Percentiles rank a stretch among this genome's conserved stretches.
Evolutionary conservation across 2,329 filamentous ascomycete genomes (phyloP).

Genomic region (Clarireedia monteithiana): DNA sequence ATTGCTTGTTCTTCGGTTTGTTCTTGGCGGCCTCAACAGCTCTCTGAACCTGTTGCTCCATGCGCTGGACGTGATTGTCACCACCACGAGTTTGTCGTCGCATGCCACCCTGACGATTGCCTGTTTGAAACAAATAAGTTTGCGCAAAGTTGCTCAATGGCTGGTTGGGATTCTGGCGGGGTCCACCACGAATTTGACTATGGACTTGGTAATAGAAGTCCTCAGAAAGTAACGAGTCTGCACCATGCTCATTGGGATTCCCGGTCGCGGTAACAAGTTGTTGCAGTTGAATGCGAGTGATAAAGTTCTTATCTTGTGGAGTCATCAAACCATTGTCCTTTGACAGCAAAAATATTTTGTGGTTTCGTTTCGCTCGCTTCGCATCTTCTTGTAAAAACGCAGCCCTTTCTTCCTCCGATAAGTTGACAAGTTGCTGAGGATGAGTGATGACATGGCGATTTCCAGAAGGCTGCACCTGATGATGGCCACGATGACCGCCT

Average conservation of each 20-base stretch:
- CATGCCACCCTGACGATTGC: slow-evolving; percentile 67
- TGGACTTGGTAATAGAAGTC: slow-evolving; percentile 99
- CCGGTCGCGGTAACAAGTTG: slow-evolving; percentile 91
- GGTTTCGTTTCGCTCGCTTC: slow-evolving; percentile 90
- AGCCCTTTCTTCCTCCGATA: slow-evolving; percentile 78
- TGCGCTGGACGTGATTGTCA: slow-evolving; percentile 96
- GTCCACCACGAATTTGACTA: slow-evolving; percentile 83
- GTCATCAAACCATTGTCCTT: slow-evolving; percentile 98
- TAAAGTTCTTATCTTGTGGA: slow-evolving; percentile 98
- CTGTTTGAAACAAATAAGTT: slow-evolving; percentile 94
- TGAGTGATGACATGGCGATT: slow-evolving; percentile 52
- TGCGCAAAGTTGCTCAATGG: slow-evolving; percentile 94
- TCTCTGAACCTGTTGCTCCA: slow-evolving; percentile 98
- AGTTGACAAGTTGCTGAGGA: slow-evolving; percentile 64
- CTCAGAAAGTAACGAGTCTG: slow-evolving; percentile 75
- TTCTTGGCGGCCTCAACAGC: slow-evolving; percentile 96
- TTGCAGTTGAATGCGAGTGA: slow-evolving; percentile 94
- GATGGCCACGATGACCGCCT: slow-evolving; percentile 29
- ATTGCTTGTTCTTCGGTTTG: slow-evolving; percentile 93
- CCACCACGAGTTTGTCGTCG: slow-evolving; percentile 73
- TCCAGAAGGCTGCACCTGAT: slow-evolving; percentile 31
- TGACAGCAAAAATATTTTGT: slow-evolving; percentile 91
- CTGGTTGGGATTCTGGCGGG: slow-evolving; percentile 84
- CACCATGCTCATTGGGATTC: slow-evolving; percentile 70
- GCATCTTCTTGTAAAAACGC: slow-evolving; percentile 85